phyloP scores from a whole-genome alignment of 371 early-diverging fungal species.

The Funneliformis caledonium region DNA sequence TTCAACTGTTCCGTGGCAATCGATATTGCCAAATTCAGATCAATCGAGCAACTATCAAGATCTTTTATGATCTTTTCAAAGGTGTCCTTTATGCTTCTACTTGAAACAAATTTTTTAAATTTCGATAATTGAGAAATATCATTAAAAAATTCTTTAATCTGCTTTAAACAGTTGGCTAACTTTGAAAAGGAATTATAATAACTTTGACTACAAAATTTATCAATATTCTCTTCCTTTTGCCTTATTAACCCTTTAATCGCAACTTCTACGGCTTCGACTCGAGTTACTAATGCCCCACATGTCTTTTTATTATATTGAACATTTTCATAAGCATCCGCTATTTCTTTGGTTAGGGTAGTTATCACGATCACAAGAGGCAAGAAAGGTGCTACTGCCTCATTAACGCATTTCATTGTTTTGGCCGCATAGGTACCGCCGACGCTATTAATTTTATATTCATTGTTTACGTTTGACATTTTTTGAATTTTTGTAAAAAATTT shows the following conservation, averaged over 20 bases:
- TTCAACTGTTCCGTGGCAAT: constrained; percentile 4
- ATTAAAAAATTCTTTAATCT: constrained; percentile 35
- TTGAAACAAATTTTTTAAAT: too few relatives aligned
- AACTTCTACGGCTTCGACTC: not conserved
- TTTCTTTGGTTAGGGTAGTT: not conserved
- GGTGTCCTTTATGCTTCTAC: too few relatives aligned
- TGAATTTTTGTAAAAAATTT: too few relatives aligned
- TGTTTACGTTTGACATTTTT: too few relatives aligned
- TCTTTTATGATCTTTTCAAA: not conserved
- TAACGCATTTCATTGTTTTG: too few relatives aligned
- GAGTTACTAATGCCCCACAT: constrained; percentile 18
- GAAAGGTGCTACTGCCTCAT: too few relatives aligned
- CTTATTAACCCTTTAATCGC: not conserved
- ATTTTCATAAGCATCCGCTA: not conserved
- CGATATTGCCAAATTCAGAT: constrained; percentile 11
- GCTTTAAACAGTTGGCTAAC: not conserved
- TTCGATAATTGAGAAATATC: not conserved
- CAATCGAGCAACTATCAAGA: not conserved
- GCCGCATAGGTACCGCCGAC: too few relatives aligned
- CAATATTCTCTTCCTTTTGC: constrained; percentile 19
- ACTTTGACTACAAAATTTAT: constrained; percentile 13
- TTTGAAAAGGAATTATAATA: constrained; percentile 14
- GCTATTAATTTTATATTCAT: too few relatives aligned
- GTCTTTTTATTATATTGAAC: constrained; percentile 34
- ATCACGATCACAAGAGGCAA: too few relatives aligned